Evolutionary conservation across 176 grass and related monocot species (phyloP), one percentile per base, ranked within the genome.

Genomic region (Bromus sterilis): DNA sequence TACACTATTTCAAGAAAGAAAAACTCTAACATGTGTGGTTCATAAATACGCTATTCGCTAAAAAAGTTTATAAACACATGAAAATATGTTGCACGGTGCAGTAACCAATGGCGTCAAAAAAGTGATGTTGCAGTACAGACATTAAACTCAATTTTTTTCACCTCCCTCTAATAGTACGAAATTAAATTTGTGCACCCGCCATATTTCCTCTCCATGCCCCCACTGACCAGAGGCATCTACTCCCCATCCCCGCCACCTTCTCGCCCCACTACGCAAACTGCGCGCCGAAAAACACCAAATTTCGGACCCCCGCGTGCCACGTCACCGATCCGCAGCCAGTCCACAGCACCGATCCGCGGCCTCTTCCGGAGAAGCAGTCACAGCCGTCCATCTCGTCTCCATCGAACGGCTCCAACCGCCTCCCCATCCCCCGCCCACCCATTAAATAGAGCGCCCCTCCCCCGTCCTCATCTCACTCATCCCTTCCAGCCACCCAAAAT

Each of bases 311-410:
- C 4, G 13, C 20, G 13, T 4, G 32, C 82, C 82, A 81, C 0
- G 0, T 62, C 87, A 89, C 3, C 64, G 37, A 89, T 86, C 86
- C 75, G 20, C 46, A 40, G 35, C 57, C 3, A 0, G 23, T 56
- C 89, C 92, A 91, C 39, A 76, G 78, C 83, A 94, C 4, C 61
- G 74, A 89, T 94, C 89, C 83, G 82, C 9, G 63, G 42, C 82
- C 48, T n/a, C 40, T 15, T 8, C 24, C 10, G 2, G 2, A 3
- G 4, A 20, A 13, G 4, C 55, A 59, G 76, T 77, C 67, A 2
- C 39, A 8, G 9, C 71, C 83, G 44, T 91, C 32, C 31, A 26
- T 83, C 11, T 78, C 29, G 8, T 40, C 4, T n/a, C 28, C 48
- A 86, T 89, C 83, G 21, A 70, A 91, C 92, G 89, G 68, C 56